Evolutionary conservation across 2,329 filamentous ascomycete genomes (phyloP).

Genomic region (Metarhizium brunneum): DNA sequence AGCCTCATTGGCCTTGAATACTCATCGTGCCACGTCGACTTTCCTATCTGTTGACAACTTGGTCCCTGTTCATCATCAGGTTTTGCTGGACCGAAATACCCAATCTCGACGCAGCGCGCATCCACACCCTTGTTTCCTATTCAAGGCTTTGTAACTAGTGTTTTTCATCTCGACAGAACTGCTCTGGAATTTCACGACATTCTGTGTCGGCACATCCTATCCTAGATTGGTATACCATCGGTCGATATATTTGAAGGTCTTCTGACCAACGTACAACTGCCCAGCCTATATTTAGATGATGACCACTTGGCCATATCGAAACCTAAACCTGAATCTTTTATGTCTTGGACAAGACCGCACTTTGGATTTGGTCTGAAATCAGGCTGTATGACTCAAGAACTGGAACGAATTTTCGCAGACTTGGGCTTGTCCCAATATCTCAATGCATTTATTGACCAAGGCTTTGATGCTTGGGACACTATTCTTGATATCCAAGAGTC

Average conservation of each 20-base stretch:
- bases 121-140: neutral
- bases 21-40: neutral
- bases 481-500: constrained; percentile 78
- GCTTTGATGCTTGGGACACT: constrained; percentile 78
- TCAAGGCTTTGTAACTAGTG: neutral
- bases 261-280: neutral
- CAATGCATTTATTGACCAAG: constrained; percentile 62
- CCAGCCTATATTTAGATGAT: constrained; percentile 8
- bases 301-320: neutral
- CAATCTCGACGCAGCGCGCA: neutral
- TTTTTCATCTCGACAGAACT: neutral
- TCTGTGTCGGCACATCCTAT: neutral
- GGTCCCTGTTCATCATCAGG: neutral
- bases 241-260: neutral
- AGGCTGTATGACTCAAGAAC: constrained; percentile 41
- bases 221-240: neutral
- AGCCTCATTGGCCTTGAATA: neutral
- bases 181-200: neutral
- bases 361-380: constrained; percentile 2
- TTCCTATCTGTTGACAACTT: neutral
- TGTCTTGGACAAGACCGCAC: neutral
- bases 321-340: neutral
- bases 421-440: constrained; percentile 73
- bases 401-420: constrained; percentile 60
- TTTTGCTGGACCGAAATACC: neutral